Evolutionary conservation across 129 eudicot genomes (phyloP).

Genomic region (Chrysanthemum seticuspe): DNA sequence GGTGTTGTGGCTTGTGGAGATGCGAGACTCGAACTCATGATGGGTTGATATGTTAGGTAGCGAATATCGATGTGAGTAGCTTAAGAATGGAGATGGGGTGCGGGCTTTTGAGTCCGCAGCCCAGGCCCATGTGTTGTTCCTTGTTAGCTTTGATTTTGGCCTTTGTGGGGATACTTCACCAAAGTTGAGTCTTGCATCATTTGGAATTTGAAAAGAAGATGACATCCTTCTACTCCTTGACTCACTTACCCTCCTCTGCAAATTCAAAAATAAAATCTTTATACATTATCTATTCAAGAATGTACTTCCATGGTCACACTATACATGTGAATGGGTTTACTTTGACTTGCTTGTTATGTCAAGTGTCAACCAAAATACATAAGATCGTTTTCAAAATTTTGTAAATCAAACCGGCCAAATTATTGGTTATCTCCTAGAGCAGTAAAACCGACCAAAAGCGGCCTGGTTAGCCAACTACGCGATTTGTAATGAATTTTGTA

Average conservation of each 20-base stretch:
- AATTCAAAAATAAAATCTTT: neutral
- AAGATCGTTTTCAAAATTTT: neutral
- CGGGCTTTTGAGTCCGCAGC: conserved; percentile 37
- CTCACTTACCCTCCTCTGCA: conserved; percentile 49
- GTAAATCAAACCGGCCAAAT: neutral
- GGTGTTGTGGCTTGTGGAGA: conserved; percentile 74
- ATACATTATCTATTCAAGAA: neutral
- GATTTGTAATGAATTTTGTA: neutral
- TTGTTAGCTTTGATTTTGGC: conserved; percentile 54
- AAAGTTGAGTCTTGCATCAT: conserved; percentile 44
- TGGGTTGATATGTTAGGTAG: conserved; percentile 11
- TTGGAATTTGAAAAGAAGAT: conserved; percentile 44
- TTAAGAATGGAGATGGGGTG: conserved; percentile 34
- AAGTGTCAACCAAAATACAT: neutral
- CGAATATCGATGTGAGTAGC: conserved; percentile 13
- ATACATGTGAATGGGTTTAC: neutral
- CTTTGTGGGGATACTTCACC: conserved; percentile 56
- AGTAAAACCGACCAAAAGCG: too few relatives aligned
- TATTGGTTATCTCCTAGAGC: neutral
- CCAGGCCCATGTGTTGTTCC: conserved; percentile 48
- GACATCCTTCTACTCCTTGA: conserved; percentile 65
- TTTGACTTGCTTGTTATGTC: neutral
- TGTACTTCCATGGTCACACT: neutral
- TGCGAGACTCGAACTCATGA: conserved; percentile 37
- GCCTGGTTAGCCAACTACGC: neutral